Conservation (phyloP, 257 asterid genomes). For the Rauvolfia tetraphylla region DNA sequence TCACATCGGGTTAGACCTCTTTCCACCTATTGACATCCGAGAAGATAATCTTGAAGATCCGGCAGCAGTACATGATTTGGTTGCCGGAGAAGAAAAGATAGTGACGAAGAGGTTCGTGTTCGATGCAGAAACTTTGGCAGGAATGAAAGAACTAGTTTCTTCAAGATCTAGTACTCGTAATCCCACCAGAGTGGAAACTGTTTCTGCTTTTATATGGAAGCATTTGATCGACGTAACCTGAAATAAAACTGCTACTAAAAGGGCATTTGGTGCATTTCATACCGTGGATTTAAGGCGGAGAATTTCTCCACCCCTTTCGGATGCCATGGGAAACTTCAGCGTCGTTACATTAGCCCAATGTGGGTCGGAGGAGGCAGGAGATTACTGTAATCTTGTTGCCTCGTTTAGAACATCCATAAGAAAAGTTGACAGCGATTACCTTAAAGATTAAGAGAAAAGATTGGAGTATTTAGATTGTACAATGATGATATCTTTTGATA, state of each 20-base stretch:
- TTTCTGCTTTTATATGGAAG: conserved; percentile 33
- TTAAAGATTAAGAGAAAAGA: not conserved
- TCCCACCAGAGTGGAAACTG: conserved; percentile 30
- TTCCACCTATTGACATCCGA: conserved; percentile 13
- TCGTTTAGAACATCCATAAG: conserved; percentile 9
- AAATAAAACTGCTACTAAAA: not conserved
- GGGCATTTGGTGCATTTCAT: conserved; percentile 13
- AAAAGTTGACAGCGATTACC: not conserved
- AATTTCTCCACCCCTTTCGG: conserved; percentile 13
- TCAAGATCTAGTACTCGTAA: not conserved
- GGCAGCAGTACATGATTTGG: not conserved
- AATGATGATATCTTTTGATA: no score
- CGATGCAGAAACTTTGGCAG: conserved; percentile 8
- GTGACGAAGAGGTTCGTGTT: conserved; percentile 18
- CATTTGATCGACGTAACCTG: conserved; percentile 15
- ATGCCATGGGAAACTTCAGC: conserved; percentile 21
- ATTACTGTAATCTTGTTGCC: not conserved
- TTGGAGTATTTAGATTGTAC: not conserved
- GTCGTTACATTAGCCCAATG: not conserved
- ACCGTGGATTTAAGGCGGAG: conserved; percentile 35
- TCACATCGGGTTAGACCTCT: conserved; percentile 2
- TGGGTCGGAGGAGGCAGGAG: not conserved
- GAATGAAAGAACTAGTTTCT: not conserved
- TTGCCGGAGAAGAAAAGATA: not conserved
- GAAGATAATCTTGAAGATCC: not conserved